Base-by-base conservation (phyloP, 2,329 filamentous ascomycete species). In the Claviceps arundinis region DNA sequence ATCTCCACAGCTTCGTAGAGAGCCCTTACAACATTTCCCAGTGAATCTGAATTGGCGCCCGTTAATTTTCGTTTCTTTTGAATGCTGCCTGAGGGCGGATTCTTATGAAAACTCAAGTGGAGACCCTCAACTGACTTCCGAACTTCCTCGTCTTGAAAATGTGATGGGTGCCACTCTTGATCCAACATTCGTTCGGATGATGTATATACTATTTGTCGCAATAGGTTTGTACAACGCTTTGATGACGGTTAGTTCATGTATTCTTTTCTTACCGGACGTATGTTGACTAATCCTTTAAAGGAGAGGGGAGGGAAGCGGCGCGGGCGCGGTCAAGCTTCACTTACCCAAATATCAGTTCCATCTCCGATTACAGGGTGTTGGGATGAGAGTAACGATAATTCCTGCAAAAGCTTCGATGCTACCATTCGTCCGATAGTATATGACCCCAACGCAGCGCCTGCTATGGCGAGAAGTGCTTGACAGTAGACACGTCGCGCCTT, bases 311-410 rank as follows among this genome's bases (percentile, higher is more conserved):
- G 30, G 30, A 34, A 9, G 3, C 30, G 30, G 30, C 30, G 6
- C 5, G 37, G n/a, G 6, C 17, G 13, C 8, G 6, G 4, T 17
- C 41, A 13, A 14, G 7, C 11, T 37, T 9, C 45, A 50, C 55
- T 56, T 64, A 75, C 73, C 67, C 66, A 69, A 49, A 73, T 55
- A 55, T 76, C 73, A 4, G 65, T 69, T 26, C 62, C 62, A 38
- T 65, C 62, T 11, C 61, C 58, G 19, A 69, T 55, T 1, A 57
- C 55, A 0, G 64, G 60, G 50, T 64, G 61, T 7, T 66, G 65
- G 5, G 61, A 55, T 3, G 63, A 61, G 13, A 70, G 55, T 19
- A 69, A 60, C n/a, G 69, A 62, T 30, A 73, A 59, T 40, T 70
- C 65, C n/a, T 70, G 66, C 8, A 72, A 61, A 16, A 76, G 62